These are phyloP conservation scores for Sambucus nigra DNA, from an alignment of 129 eudicot genomes.

Conservation along the genomic window DNA sequence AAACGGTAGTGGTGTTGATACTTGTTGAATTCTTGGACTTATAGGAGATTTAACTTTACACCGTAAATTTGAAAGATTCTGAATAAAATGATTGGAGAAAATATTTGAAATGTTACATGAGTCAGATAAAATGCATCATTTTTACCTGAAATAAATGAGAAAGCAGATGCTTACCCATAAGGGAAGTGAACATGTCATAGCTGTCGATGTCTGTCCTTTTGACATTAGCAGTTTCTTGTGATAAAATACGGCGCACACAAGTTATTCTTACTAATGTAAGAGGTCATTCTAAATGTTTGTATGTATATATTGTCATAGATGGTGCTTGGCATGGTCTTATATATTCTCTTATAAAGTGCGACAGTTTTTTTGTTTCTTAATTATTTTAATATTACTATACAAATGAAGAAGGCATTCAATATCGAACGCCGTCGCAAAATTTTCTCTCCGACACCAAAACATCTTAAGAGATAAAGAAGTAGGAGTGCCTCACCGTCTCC, in stretches of 20 bases:
- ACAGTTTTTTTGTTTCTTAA: slow-evolving; percentile 21
- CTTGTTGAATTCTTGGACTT: slow-evolving; percentile 12
- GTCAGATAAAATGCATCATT: slow-evolving; percentile 21
- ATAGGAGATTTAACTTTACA: slow-evolving; percentile 17
- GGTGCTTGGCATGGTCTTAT: slow-evolving; percentile 28
- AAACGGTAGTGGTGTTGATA: slow-evolving; percentile 10
- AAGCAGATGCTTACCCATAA: slow-evolving; percentile 49
- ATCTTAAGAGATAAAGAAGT: slow-evolving; percentile 52
- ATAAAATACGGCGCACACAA: slow-evolving; percentile 84
- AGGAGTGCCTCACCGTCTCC: slow-evolving; percentile 49
- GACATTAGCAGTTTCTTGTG: slow-evolving; percentile 80
- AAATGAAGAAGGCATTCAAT: slow-evolving; percentile 77
- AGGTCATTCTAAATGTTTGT: slow-evolving; percentile 66
- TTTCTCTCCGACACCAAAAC: slow-evolving; percentile 59
- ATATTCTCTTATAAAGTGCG: slow-evolving; percentile 12
- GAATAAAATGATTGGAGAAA: slow-evolving; percentile 17
- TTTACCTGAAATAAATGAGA: slow-evolving; percentile 22
- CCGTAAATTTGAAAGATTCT: slow-evolving; percentile 14
- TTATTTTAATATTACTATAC: slow-evolving; percentile 31
- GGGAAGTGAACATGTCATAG: slow-evolving; percentile 80
- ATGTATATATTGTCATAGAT: slow-evolving; percentile 30
- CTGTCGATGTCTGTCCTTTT: slow-evolving; percentile 61
- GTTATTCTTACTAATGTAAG: slow-evolving; percentile 73
- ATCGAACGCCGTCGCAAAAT: slow-evolving; percentile 59
- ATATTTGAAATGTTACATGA: slow-evolving; percentile 21